Base-by-base conservation (phyloP, 2,329 filamentous ascomycete species). In the Leptographium procerum region DNA sequence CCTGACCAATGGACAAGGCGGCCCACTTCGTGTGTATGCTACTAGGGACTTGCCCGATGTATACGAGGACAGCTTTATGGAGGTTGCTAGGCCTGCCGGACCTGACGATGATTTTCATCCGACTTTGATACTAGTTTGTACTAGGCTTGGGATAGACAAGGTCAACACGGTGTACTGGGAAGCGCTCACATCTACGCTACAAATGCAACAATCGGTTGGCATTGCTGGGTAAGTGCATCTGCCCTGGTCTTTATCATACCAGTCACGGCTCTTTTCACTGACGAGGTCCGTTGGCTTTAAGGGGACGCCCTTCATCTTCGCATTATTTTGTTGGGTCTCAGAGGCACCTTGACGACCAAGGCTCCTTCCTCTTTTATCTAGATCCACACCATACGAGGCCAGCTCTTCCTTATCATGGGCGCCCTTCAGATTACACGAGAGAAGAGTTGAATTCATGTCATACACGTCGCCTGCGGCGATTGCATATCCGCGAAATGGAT, bases 81-180 rank as follows among this genome's bases (percentile, higher is more conserved):
- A 84, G 62, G 81, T 90, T 56, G 91, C 94, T 8, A 84, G 84
- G 62, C 80, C 84, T 16, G 77, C 84, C 19, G 77, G 84, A 57
- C 80, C 83, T 1, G 77, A 79, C 52, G 77, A 80, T 52, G 70
- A 69, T 0, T 95, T 96, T 65, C 81, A 85, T 29, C 92, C 94
- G 7, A 97, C 91, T 0, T 75, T 99, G 36, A 87, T 99, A 57
- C 78, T 99, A 9, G 84, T 99, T 11, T 89, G 91, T 50, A 94
- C 92, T 19, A 81, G 94, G 57, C 75, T 99, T 28, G 94, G 94
- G 8, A 94, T 97, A 64, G 92, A 97, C 64, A 90, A 94, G 67
- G 87, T 97, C 65, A 99, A 91, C 1, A 88, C 89, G 0, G 89
- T 95, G 2, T 99, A 99, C 67, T 95, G 92, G 85, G 89, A 95